Base-by-base conservation (phyloP, 2,329 filamentous ascomycete species). In the Cordyceps farinosa region DNA sequence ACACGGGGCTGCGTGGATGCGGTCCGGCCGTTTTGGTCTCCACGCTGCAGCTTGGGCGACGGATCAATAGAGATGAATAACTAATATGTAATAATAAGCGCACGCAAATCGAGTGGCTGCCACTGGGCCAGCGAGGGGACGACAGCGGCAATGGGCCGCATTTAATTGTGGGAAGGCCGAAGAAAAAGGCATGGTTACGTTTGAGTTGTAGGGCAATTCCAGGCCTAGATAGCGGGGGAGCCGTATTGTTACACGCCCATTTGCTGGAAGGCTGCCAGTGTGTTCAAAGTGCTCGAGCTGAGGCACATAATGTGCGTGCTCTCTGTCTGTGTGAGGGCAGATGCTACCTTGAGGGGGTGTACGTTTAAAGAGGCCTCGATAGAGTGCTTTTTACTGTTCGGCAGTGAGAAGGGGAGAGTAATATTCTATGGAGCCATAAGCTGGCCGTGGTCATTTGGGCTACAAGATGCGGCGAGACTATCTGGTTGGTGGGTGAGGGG, bases 381-480 rank as follows among this genome's bases (percentile, higher is more conserved):
- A 48, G 38, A 52, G 57, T 34, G 32, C 34, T 36, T 53, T 22
- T 22, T 22, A 22, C 22, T 29, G 40, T 10, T 27, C n/a, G 11
- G 44, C 17, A 48, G 44, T 40, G 42, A 58, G 55, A 36, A n/a
- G 29, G 29, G 22, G 36, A 34, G 34, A 59, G 45, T 59, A 59
- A 59, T 61, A 61, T 55, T 61, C 50, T 61, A 54, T 61, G 59
- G 59, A 55, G 50, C 50, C 59, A 52, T 55, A 45, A 61, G 51
- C 59, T 61, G 38, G 22, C n/a, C 29, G 6, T 34, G 34, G 44
- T 30, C 32, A 15, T 50, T 50, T 29, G 32, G 22, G 29, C n/a
- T 17, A 22, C 22, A 13, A 32, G 47, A 50, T 32, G 29, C 47
- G 47, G 11, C 47, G 47, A 29, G 29, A 32, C 15, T 7, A 30